Evolutionary conservation across 768 basidiomycete species (phyloP), one percentile per base, ranked within the genome.

Genomic region (Russula sp.): DNA sequence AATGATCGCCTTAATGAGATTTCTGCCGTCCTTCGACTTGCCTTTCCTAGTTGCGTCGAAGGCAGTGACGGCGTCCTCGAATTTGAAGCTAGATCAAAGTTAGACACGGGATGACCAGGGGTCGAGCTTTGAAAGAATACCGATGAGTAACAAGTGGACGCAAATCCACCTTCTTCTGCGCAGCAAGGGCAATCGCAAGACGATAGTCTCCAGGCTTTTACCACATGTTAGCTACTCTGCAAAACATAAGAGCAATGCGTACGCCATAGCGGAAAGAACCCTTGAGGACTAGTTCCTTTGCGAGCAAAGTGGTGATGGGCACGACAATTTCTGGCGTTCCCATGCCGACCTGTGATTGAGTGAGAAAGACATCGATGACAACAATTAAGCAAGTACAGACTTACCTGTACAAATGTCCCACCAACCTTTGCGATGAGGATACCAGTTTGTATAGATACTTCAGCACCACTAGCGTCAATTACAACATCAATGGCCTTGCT

Each of bases 201-300:
- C 83, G 82, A 73, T 96, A 97, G 72, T 89, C 88, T 13, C 92
- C 94, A 47, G 91, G 84, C 87, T 90, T 68, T 55, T 47, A 20
- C 4, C 4, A 11, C 62, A 34, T 34, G 51, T 59, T 42, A 48
- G 37, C 16, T 57, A 55, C 40, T 40, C 63, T 20, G 31, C 61
- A 31, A 57, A 27, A 55, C 27, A 20, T 37, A 7, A 5, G 42
- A 31, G 32, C 18, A 16, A 11, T 20, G 77, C 82, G 61, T 73
- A 90, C 84, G 16, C 85, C 89, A 69, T 89, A 95, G 69, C 95
- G 86, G 88, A 97, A 97, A n/a, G 90, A 91, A 42, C 94, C 94
- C 69, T 87, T 89, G 74, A 93, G 78, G 60, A 77, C 82, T 20
- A 97, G 75, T 75, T 97, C 91, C 75, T 94, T 94, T 52, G 79